Evolutionary conservation across 768 basidiomycete genomes (phyloP).

Genomic region (Phanerodontia chrysosporium): DNA sequence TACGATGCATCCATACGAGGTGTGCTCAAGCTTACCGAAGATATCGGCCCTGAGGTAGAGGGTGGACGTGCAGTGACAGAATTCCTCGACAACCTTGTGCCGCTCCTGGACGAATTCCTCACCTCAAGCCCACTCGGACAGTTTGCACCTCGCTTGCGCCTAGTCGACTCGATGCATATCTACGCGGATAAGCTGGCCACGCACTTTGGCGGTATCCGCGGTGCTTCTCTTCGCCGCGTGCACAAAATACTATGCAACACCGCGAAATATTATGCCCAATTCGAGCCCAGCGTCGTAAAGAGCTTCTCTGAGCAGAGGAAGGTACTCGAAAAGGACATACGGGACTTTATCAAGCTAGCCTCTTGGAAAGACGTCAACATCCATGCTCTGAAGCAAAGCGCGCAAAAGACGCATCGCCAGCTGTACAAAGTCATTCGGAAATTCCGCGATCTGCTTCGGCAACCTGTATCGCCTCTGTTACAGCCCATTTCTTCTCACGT

Average conservation of each 20-base stretch:
- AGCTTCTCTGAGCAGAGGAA: constrained; percentile 54
- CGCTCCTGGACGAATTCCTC: constrained; percentile 80
- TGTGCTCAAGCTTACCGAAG: constrained; percentile 41
- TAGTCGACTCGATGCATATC: constrained; percentile 64
- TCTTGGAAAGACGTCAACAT: constrained; percentile 99
- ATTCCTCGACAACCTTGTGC: constrained; percentile 66
- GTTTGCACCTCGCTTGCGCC: constrained; percentile 59
- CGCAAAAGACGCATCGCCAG: constrained; percentile 84
- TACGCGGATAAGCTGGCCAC: constrained; percentile 36
- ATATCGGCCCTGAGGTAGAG: constrained; percentile 17
- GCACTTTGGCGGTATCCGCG: constrained; percentile 21
- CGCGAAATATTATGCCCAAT: constrained; percentile 59
- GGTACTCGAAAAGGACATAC: constrained; percentile 74
- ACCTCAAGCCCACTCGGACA: constrained; percentile 78
- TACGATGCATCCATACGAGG: constrained; percentile 78
- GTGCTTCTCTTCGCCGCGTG: constrained; percentile 33
- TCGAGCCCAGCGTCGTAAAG: constrained; percentile 40
- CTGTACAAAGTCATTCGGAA: constrained; percentile 88
- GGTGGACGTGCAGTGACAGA: constrained; percentile 25
- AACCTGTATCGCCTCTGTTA: constrained; percentile 52
- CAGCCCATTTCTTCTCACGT: not conserved
- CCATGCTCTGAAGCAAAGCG: constrained; percentile 87
- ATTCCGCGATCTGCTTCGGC: constrained; percentile 84
- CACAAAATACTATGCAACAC: constrained; percentile 58
- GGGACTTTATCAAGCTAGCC: constrained; percentile 85